Evolutionary conservation across 441 rosid species (phyloP), one percentile per base, ranked within the genome.

Genomic region (Bruguiera hainesii): DNA sequence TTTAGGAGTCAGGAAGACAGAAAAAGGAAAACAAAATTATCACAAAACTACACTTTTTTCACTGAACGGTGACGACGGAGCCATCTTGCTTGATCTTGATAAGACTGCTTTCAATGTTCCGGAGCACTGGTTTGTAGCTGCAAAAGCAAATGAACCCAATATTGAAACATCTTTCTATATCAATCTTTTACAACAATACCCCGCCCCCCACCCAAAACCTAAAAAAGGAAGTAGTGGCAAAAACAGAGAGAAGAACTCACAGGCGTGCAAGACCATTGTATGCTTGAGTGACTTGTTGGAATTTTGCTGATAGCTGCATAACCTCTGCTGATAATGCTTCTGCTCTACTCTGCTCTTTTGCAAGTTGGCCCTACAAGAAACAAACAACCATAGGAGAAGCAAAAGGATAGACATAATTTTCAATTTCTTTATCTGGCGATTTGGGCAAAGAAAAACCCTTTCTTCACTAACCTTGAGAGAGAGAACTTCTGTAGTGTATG

Each of bases 41-140:
- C 58, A 1, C 5, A 3, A 26, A 10, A 5, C 16, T 53, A 29
- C 28, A n/a, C 0, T 53, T 21, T 66, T 61, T 71, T 83, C 81
- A 86, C 73, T 78, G 80, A 48, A 78, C 87, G 1, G 80, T 64
- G 60, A 85, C 80, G 62, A 85, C 80, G 0, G 82, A 79, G 56
- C 91, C 84, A 52, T 87, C 99, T 78, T 83, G 95, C 83, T 89
- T 94, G 87, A 94, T 85, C 78, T 86, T 91, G 80, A 95, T 83
- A 67, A 89, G 89, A 72, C 78, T 82, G 78, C 85, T 83, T 78
- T 95, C 97, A 1, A 91, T 89, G 80, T 88, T 91, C 68, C 93
- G 79, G 25, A 94, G 83, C 61, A 91, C 85, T 15, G 99, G 98
- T 67, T 85, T 91, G 65, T 94, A 94, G 65, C 99, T 89, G 96